These are phyloP conservation scores for Starmerella bombi DNA, from an alignment of 805 yeast species.

Conservation along the genomic window DNA sequence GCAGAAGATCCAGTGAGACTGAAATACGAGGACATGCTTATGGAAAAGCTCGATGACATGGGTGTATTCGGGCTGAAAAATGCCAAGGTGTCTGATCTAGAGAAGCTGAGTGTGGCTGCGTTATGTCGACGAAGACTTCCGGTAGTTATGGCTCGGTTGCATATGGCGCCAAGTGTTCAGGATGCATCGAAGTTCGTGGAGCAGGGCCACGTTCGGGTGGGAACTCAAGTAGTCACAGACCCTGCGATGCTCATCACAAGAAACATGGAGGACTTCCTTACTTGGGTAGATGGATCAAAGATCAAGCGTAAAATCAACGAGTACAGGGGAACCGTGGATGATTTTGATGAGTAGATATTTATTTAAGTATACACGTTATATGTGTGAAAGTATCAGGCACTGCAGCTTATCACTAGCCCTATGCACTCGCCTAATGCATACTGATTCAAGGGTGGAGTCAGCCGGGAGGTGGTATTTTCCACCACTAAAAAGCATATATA, in stretches of 20 bases:
- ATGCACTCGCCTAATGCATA: no score
- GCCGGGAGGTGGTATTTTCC: no score
- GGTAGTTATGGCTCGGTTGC: conserved; percentile 84
- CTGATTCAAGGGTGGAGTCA: no score
- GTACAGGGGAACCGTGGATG: conserved; percentile 60
- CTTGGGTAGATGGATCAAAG: conserved; percentile 96
- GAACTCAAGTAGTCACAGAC: conserved; percentile 90
- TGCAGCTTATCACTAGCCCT: no score
- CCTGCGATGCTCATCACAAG: conserved; percentile 90
- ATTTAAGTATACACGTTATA: neutral
- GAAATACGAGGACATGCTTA: conserved; percentile 73
- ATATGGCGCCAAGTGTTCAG: conserved; percentile 78
- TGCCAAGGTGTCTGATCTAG: conserved; percentile 81
- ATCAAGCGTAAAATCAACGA: conserved; percentile 78
- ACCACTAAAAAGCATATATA: no score
- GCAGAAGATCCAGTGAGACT: conserved; percentile 78
- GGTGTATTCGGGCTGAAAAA: conserved; percentile 71
- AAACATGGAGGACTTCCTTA: conserved; percentile 87
- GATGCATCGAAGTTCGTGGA: conserved; percentile 89
- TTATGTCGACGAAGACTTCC: conserved; percentile 84
- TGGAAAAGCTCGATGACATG: conserved; percentile 80
- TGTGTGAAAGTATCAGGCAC: no score
- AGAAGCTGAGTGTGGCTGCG: conserved; percentile 85
- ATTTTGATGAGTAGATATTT: conserved; percentile 34
- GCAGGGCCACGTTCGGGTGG: conserved; percentile 96